Evolutionary conservation across 805 yeast species (phyloP), one percentile per base, ranked within the genome.

Genomic region (Lachancea dasiensis): DNA sequence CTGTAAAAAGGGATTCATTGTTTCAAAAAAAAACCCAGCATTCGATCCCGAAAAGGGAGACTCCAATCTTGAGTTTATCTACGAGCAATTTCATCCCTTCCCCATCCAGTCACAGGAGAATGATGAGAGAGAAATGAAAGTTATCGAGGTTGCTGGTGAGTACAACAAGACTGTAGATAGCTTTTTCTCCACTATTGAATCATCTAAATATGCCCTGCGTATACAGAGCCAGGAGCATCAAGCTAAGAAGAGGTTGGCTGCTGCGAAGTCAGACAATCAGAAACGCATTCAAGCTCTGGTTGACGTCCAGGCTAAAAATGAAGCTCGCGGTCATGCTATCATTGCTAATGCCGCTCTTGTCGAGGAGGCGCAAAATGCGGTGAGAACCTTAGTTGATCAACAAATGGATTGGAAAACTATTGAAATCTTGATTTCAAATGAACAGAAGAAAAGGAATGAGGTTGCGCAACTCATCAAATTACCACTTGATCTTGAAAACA

Each of bases 351-450:
- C 90, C 4, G 77, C 77, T 19, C 48, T 75, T 18, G 86, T 89
- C 4, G 92, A 82, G 34, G 74, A 75, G 13, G 86, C 92, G 33
- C 80, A 75, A 42, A 59, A 55, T 6, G 79, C 83, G 2, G 83
- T 90, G 4, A 81, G 79, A 41, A 64, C 67, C 1, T 62, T 86
- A 38, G 45, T 87, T 4, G 79, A 81, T 39, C 92, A 85, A 53
- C 89, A 85, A 46, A 85, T 86, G 86, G 97, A 90, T 56, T 90
- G 98, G 98, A 73, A 75, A 29, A 81, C 86, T 43, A 89, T 89
- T 45, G 95, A 83, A 54, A 77, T 79, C 45, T 61, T 82, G 40
- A 79, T 90, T 36, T 64, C 71, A 33, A 68, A 77, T 35, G 95
- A 90, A 52, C 79, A 85, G 49, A 60, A 65, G 1, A 73, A 79